Evolutionary conservation across 2,329 filamentous ascomycete genomes (phyloP), one percentile per base, ranked within the genome.

Genomic region (Scedosporium minutisporum): DNA sequence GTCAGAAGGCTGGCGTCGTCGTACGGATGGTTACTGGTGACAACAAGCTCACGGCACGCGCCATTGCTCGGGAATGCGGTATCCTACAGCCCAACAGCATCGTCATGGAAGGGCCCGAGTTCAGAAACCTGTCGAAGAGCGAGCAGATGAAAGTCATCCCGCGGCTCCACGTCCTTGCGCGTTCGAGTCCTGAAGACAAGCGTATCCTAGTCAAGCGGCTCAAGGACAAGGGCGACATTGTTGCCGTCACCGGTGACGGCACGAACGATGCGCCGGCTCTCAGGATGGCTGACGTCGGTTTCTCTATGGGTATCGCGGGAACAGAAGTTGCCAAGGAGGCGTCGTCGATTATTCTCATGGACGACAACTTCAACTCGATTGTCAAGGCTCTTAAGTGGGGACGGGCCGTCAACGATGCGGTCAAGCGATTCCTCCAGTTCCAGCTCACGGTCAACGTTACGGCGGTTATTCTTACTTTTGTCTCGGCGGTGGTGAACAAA

Each of bases 401-500:
- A 60, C 83, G 88, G 27, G 86, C 88, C 41, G 88, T 91, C 68
- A 90, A 90, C 69, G 88, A 91, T 69, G 86, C 88, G 1, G 88
- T 90, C 68, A 90, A 90, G 78, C 87, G 87, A 65, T 91, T 91
- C 73, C 77, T 91, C 60, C 85, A 89, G 72, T 89, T 90, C 71
- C 88, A 91, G 77, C 83, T 92, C 65, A 91, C 88, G 0, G 93
- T 96, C 76, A 97, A 96, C 79, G 87, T 97, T 66, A 96, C 93
- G 7, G 93, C 93, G 44, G 92, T 96, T 57, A 74, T 89, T 18
- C 80, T 96, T 62, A 95, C 93, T 0, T 96, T 97, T 69, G 87
- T 96, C 64, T 92, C 91, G 12, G 89, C 92, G 38, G 89, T 96
- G 9, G 85, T 88, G 33, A 92, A 82, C 72, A 71, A 72, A 0